Evolutionary conservation across 306 rosid species (phyloP).

Genomic region (Purshia tridentata): DNA sequence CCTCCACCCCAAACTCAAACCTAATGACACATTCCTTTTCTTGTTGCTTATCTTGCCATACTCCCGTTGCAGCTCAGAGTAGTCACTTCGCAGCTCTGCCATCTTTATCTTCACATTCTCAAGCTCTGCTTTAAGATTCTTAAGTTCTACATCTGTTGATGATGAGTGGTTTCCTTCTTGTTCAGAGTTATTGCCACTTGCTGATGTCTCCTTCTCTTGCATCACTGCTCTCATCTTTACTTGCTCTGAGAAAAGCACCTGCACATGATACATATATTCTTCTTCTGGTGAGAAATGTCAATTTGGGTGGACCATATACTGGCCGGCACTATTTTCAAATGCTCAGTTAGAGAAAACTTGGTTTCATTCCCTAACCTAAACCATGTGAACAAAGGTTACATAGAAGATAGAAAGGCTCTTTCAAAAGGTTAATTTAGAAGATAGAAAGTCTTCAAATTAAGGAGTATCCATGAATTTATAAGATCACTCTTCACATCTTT

Average conservation of each 20-base stretch:
- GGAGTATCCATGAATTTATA: too few species aligned
- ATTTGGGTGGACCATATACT: conserved; percentile 2
- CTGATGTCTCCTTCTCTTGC: conserved; percentile 69
- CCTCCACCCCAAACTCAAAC: conserved; percentile 70
- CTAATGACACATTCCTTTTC: conserved; percentile 41
- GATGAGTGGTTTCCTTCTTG: conserved; percentile 56
- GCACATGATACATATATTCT: conserved; percentile 30
- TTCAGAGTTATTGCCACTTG: conserved; percentile 46
- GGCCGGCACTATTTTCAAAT: not conserved
- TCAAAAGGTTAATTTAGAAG: too few species aligned
- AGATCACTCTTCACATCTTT: too few species aligned
- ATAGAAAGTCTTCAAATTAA: too few species aligned
- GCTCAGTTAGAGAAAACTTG: not conserved
- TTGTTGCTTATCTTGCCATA: conserved; percentile 53
- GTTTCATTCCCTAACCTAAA: too few species aligned
- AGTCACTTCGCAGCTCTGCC: conserved; percentile 72
- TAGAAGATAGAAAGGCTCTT: too few species aligned
- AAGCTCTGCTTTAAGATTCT: conserved; percentile 67
- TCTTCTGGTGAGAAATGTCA: conserved; percentile 27
- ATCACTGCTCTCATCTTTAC: conserved; percentile 73
- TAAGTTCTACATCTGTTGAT: conserved; percentile 44
- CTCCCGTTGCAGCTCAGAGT: conserved; percentile 70
- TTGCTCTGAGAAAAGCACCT: conserved; percentile 84
- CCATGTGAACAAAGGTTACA: too few species aligned
- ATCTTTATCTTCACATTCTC: conserved; percentile 59